These are phyloP conservation scores for Hibiscus trionum DNA, from an alignment of 345 rosid species.

Conservation along the genomic window DNA sequence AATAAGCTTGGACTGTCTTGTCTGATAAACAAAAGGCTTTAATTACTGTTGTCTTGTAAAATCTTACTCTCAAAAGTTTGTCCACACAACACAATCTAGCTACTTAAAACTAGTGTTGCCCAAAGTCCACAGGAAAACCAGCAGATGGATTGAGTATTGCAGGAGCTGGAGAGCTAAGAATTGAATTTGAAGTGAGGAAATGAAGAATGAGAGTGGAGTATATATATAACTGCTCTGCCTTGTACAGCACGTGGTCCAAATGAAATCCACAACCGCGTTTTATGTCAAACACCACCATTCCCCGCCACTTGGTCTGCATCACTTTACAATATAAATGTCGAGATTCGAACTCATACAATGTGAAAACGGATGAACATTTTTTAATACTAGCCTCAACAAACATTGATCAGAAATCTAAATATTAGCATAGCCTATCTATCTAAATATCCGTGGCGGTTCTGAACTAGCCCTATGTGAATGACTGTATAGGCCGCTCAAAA, in stretches of 20 bases:
- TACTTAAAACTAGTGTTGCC: neutral
- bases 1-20: neutral
- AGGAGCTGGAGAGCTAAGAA: neutral
- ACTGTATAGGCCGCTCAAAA: no score
- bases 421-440: neutral
- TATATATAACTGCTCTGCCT: conserved; percentile 3
- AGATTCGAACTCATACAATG: no score
- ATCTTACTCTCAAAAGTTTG: neutral
- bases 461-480: no score
- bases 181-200: neutral
- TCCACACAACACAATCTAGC: neutral
- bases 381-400: no score
- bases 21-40: neutral
- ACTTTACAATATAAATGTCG: no score
- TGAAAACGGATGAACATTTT: no score
- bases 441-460: no score
- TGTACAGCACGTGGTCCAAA: conserved; percentile 6
- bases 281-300: neutral
- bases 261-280: neutral
- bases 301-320: neutral
- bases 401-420: neutral
- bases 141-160: neutral
- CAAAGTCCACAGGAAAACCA: neutral
- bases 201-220: neutral
- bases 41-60: neutral